Conservation (phyloP, 371 early-diverging fungal genomes). For the Syncephalastrum racemosum region DNA sequence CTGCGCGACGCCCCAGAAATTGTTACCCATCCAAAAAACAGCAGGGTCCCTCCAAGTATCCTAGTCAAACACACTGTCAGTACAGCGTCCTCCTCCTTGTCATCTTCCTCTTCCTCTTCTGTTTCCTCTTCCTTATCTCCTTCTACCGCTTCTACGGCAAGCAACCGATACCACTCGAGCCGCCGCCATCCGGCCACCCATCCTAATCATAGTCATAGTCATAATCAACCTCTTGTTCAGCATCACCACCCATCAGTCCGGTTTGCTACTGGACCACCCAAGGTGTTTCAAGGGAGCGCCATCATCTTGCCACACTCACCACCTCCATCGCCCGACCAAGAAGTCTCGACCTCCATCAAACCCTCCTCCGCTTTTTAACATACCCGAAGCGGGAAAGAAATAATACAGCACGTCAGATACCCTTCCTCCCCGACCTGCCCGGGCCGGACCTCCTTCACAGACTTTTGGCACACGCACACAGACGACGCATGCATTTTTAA, state of each 20-base stretch:
- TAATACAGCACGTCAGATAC: no score
- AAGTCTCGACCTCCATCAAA: no score
- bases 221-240: conserved; percentile 5
- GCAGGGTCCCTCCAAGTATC: conserved; percentile 18
- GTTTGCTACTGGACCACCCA: conserved; percentile 41
- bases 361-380: no score
- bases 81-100: no score
- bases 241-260: conserved; percentile 36
- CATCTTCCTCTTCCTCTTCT: conserved; percentile 8
- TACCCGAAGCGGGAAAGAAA: no score
- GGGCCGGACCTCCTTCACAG: no score
- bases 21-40: conserved; percentile 10
- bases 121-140: conserved; percentile 5
- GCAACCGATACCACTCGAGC: conserved; percentile 5
- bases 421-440: no score
- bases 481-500: no score
- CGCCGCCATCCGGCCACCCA: background rate
- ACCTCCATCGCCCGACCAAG: no score
- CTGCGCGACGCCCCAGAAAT: conserved; percentile 24
- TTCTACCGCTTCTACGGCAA: background rate
- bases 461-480: no score
- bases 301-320: no score
- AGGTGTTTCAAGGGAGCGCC: conserved; percentile 16
- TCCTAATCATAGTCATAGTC: background rate
- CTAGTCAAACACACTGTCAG: conserved; percentile 13